These are phyloP conservation scores for Aspergillus pseudoglaucus DNA, from an alignment of 2,329 filamentous ascomycete species.

Conservation along the genomic window DNA sequence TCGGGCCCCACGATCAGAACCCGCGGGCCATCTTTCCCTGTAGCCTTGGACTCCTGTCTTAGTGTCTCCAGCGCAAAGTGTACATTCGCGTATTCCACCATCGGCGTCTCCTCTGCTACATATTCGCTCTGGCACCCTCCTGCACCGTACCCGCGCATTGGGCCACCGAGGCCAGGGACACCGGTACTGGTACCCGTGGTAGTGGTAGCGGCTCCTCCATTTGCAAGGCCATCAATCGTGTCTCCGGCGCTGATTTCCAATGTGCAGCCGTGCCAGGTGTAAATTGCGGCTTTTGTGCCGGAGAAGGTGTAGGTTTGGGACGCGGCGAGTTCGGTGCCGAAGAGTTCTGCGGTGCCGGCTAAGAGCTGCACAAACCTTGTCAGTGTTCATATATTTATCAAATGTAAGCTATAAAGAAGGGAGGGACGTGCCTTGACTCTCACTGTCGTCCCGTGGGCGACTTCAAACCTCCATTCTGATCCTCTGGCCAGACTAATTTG, in stretches of 20 bases:
- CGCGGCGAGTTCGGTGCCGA: constrained; percentile 84
- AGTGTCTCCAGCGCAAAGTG: constrained; percentile 78
- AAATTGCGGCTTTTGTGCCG: constrained; percentile 78
- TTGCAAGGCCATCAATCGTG: constrained; percentile 35
- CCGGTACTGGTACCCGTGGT: constrained; percentile 12
- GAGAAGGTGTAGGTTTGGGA: constrained; percentile 74
- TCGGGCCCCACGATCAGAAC: constrained; percentile 75
- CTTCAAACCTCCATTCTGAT: constrained; percentile 75
- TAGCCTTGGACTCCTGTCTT: constrained; percentile 54
- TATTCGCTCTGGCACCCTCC: constrained; percentile 64
- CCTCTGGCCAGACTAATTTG: constrained; percentile 54
- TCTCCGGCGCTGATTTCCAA: constrained; percentile 66
- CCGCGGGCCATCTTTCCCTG: constrained; percentile 60
- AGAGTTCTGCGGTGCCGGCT: constrained; percentile 81
- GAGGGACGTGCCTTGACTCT: constrained; percentile 44
- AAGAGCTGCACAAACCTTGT: constrained; percentile 48
- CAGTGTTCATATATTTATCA: neutral
- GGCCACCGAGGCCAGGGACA: neutral
- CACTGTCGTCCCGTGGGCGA: constrained; percentile 50
- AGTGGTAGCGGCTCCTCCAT: constrained; percentile 19
- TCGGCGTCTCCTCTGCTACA: constrained; percentile 70
- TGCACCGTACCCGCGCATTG: constrained; percentile 32
- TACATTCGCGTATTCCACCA: constrained; percentile 73
- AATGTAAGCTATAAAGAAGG: neutral
- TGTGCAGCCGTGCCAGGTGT: constrained; percentile 85